phyloP scores from a whole-genome alignment of 257 asterid species.

The Petunia secreta region DNA sequence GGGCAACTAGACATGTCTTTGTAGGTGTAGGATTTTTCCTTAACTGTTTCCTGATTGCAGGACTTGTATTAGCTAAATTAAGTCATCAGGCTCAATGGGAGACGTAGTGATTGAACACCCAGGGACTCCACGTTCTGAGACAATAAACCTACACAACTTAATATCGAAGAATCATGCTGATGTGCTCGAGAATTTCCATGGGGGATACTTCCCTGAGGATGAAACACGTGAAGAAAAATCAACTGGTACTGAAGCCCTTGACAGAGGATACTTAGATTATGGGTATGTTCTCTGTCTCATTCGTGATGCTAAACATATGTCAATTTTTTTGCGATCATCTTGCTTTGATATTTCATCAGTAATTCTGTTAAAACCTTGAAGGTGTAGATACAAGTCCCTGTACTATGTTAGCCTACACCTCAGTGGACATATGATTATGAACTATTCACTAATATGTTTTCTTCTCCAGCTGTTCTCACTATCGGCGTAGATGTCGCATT shows the following conservation, averaged over 20 bases:
- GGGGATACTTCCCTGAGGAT: conserved; percentile 30
- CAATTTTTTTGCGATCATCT: background rate
- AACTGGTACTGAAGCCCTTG: conserved; percentile 44
- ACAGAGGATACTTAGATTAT: conserved; percentile 64
- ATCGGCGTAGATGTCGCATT: conserved; percentile 80
- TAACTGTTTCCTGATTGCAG: conserved; percentile 71
- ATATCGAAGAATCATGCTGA: conserved; percentile 34
- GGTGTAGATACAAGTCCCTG: background rate
- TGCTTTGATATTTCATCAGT: background rate
- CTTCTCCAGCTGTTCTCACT: conserved; percentile 72
- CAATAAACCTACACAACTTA: conserved; percentile 33
- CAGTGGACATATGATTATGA: background rate
- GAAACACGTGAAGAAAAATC: conserved; percentile 35
- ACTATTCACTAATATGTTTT: conserved; percentile 12
- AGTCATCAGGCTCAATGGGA: conserved; percentile 49
- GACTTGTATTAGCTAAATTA: conserved; percentile 50
- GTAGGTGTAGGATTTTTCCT: conserved; percentile 58
- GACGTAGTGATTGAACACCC: conserved; percentile 49
- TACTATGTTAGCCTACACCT: background rate
- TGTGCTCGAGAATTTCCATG: conserved; percentile 33
- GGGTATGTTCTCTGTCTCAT: conserved; percentile 57
- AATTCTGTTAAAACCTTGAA: background rate
- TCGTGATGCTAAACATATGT: background rate
- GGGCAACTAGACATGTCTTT: conserved; percentile 58
- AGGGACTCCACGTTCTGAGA: conserved; percentile 38